Percentiles rank a stretch among this genome's conserved stretches.
Conservation (phyloP, 2,329 filamentous ascomycete species). For the Phymatotrichopsis omnivora region DNA sequence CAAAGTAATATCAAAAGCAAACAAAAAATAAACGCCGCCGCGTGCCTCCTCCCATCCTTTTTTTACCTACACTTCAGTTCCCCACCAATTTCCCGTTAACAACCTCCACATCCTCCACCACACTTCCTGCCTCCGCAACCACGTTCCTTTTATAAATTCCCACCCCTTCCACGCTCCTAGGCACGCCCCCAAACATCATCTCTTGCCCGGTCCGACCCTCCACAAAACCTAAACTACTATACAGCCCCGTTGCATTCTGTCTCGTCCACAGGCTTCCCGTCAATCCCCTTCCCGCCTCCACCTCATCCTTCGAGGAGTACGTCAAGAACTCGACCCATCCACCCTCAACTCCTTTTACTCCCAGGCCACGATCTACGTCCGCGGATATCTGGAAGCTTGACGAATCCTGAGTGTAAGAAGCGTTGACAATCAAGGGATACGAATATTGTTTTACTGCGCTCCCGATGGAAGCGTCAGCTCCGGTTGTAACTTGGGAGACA, state of each 20-base stretch:
- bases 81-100: slow-evolving; percentile 5
- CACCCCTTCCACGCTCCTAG: slow-evolving; percentile 10
- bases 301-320: not conserved
- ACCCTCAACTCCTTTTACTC: not conserved
- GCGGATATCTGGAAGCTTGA: slow-evolving; percentile 7
- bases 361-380: slow-evolving; percentile 6
- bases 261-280: slow-evolving; percentile 8
- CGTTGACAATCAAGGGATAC: slow-evolving; percentile 9
- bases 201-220: slow-evolving; percentile 10
- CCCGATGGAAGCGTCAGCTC: slow-evolving; percentile 38
- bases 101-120: slow-evolving; percentile 11
- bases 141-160: slow-evolving; percentile 19
- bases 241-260: slow-evolving; percentile 10
- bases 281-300: not conserved
- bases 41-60: too few species aligned
- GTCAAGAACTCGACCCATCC: too few species aligned
- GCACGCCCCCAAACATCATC: slow-evolving; percentile 8
- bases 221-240: not conserved
- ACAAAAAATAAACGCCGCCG: too few species aligned
- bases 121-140: slow-evolving; percentile 1
- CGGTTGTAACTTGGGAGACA: slow-evolving; percentile 44
- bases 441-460: slow-evolving; percentile 7
- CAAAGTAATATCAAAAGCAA: too few species aligned
- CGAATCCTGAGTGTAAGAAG: not conserved
- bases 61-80: too few species aligned